Evolutionary conservation across 768 basidiomycete genomes (phyloP).

Genomic region (Trichaptum fuscoviolaceum): DNA sequence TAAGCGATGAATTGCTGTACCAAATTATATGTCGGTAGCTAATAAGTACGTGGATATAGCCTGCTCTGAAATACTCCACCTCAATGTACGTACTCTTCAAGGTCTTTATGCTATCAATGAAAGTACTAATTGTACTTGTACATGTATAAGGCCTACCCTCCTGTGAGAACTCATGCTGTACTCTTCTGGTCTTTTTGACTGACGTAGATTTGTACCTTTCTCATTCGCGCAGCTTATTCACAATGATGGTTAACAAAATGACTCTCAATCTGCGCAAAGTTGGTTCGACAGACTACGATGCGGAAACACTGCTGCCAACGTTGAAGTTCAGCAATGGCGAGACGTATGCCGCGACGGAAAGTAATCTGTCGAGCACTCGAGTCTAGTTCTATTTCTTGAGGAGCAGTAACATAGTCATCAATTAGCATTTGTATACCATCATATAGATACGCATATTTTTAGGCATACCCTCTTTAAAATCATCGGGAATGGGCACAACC

Average conservation of each 20-base stretch:
- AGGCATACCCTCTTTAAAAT: too few species aligned
- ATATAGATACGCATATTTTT: too few species aligned
- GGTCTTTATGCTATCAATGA: not conserved
- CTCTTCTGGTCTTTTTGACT: not conserved
- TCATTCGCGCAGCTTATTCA: not conserved
- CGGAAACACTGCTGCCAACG: not conserved
- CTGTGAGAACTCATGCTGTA: not conserved
- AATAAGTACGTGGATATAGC: not conserved
- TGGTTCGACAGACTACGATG: not conserved
- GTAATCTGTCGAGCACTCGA: not conserved
- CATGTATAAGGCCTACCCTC: not conserved
- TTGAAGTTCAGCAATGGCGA: not conserved
- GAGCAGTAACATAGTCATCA: not conserved
- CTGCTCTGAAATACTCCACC: not conserved
- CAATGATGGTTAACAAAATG: not conserved
- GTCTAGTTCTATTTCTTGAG: not conserved
- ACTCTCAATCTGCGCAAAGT: not conserved
- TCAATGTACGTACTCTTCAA: not conserved
- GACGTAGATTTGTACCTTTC: not conserved
- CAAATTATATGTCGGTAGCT: not conserved
- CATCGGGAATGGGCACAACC: too few species aligned
- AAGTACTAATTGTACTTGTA: not conserved
- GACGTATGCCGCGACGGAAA: not conserved
- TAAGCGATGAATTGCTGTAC: not conserved
- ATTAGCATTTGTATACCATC: not conserved